Percentiles rank a stretch among this genome's conserved stretches.
phyloP scores from a whole-genome alignment of 164 flowering plant genomes.

The Liriodendron chinense region DNA sequence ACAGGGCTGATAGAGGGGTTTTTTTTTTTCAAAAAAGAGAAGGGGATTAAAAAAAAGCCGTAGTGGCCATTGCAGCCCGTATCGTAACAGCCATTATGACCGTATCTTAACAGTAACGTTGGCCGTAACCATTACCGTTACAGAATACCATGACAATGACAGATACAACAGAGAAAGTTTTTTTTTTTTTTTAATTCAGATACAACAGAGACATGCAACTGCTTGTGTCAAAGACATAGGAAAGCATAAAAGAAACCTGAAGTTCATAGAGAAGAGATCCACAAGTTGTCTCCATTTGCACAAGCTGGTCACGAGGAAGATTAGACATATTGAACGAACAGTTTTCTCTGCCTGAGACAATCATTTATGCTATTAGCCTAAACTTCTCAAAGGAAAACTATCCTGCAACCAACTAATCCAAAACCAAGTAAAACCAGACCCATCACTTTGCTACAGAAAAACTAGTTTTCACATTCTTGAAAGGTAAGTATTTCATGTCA shows the following conservation, averaged over 20 bases:
- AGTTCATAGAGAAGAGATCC: conserved; percentile 57
- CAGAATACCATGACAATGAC: background rate
- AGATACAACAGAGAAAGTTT: background rate
- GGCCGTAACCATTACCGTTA: too few species aligned
- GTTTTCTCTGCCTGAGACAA: conserved; percentile 13
- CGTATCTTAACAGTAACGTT: too few species aligned
- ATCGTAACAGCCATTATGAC: too few species aligned
- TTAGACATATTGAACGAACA: conserved; percentile 20
- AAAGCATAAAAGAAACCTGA: conserved; percentile 39
- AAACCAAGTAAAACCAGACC: background rate
- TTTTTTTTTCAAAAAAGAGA: too few species aligned
- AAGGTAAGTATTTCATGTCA: too few species aligned
- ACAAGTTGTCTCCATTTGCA: conserved; percentile 52
- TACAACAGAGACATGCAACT: background rate
- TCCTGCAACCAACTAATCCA: background rate
- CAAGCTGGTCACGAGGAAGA: conserved; percentile 25
- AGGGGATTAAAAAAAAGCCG: too few species aligned
- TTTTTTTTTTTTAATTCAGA: too few species aligned
- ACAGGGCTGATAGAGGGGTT: too few species aligned
- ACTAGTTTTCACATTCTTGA: too few species aligned
- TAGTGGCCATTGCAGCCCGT: too few species aligned
- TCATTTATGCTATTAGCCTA: background rate
- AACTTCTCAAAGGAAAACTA: background rate
- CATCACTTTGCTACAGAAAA: too few species aligned
- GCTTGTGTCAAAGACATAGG: background rate